Conservation (phyloP, 139 green algal genomes). For the Chlorella sp. region DNA sequence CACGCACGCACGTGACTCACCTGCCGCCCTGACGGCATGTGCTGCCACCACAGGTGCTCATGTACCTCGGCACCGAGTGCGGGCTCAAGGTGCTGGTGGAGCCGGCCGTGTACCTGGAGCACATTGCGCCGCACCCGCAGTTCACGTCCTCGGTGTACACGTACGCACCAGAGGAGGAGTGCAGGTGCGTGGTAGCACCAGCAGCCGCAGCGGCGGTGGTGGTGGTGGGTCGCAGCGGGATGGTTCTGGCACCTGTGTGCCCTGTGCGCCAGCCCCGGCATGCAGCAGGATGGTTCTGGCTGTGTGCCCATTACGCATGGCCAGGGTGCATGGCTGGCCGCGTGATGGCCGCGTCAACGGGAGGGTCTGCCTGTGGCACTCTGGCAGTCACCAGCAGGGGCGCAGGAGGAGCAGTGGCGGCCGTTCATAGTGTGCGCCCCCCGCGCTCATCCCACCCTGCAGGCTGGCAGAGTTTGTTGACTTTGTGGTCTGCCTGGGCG, state of each 20-base stretch:
- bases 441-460: neutral
- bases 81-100: slow-evolving; percentile 83
- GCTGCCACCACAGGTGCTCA: slow-evolving; percentile 60
- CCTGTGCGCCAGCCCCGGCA: too few relatives aligned
- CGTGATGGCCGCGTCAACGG: neutral
- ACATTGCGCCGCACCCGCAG: slow-evolving; percentile 13
- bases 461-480: slow-evolving; percentile 77
- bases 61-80: slow-evolving; percentile 61
- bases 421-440: neutral
- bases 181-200: slow-evolving; percentile 40
- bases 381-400: neutral
- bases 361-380: neutral
- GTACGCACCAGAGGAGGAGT: slow-evolving; percentile 34
- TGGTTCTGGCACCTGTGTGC: too few relatives aligned
- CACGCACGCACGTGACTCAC: too few relatives aligned
- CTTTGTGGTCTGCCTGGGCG: slow-evolving; percentile 94
- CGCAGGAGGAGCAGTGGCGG: neutral
- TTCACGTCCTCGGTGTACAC: slow-evolving; percentile 40
- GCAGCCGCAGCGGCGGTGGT: too few relatives aligned
- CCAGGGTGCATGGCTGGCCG: neutral
- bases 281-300: too few relatives aligned
- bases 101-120: slow-evolving; percentile 60
- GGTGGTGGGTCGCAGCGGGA: too few relatives aligned
- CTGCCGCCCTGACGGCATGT: too few relatives aligned
- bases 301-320: neutral